Evolutionary conservation across 2,329 filamentous ascomycete species (phyloP), one percentile per base, ranked within the genome.

Genomic region (Fonsecaea nubica): DNA sequence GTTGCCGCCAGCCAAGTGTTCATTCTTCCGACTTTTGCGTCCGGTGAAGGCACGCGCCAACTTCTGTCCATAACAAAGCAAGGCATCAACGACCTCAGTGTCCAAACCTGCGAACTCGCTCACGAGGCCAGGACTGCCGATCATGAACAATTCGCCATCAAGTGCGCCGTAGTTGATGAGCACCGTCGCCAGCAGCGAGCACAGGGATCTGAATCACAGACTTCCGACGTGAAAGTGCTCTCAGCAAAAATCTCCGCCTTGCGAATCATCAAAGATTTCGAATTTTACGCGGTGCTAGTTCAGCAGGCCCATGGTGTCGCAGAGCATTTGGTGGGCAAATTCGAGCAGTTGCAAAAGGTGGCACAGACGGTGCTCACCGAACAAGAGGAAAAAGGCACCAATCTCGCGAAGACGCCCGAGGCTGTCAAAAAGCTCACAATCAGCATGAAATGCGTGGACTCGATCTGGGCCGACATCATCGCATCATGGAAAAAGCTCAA

Each of bases 1-100:
- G 15, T 63, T 30, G n/a, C 12, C 3, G 65, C 65, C n/a, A 63
- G 56, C 40, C 56, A 67, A 21, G 60, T 67, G 32, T 67, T 67
- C 60, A 63, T 67, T 53, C 36, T 56, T 21, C 65, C 61, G 7
- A 63, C 65, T 18, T 35, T 64, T 12, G 35, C 15, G 32, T 40
- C 65, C 1, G 65, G 65, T 15, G 33, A 64, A 53, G 60, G 65
- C 48, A 61, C 56, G 6, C 65, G 60, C 18, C 56, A 36, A 4
- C 60, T 66, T 36, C 30, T 61, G 12, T n/a, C 32, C 35, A 61
- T 35, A 48, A 25, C 38, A 18, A 55, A 54, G 25, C 36, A 67
- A 38, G 57, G 62, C 35, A 48, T 53, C 9, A n/a, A 21, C 18
- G 61, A 67, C 13, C 53, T 63, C 38, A 48, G 15, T 5, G 45